Conservation (phyloP, 768 basidiomycete genomes). For the Xerocomus potaroensis region DNA sequence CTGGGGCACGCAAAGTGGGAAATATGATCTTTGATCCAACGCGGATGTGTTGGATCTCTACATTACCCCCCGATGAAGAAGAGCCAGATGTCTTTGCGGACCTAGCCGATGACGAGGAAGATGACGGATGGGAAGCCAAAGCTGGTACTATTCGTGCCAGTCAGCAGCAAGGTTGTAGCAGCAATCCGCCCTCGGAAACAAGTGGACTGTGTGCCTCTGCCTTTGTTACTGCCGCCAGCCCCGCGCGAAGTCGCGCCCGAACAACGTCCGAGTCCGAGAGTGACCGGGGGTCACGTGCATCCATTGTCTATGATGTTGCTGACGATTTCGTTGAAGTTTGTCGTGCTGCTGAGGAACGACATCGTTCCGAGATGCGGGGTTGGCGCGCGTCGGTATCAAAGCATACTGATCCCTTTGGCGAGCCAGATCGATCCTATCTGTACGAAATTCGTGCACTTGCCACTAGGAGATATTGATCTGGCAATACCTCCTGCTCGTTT, state of each 20-base stretch:
- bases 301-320: conserved; percentile 73
- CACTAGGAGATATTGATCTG: conserved; percentile 69
- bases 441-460: conserved; percentile 84
- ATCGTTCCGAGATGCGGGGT: conserved; percentile 78
- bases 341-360: conserved; percentile 74
- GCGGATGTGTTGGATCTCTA: conserved; percentile 94
- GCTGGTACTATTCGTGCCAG: conserved; percentile 77
- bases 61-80: conserved; percentile 79
- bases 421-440: conserved; percentile 60
- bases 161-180: conserved; percentile 37
- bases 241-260: conserved; percentile 57
- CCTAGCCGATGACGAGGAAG: conserved; percentile 86
- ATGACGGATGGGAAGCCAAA: conserved; percentile 64
- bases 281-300: conserved; percentile 70
- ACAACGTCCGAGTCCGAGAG: conserved; percentile 74
- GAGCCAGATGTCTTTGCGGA: conserved; percentile 96
- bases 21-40: conserved; percentile 97
- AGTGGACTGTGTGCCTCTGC: conserved; percentile 24
- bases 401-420: conserved; percentile 23
- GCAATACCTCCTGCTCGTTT: neutral
- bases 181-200: conserved; percentile 25
- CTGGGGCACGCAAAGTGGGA: conserved; percentile 86
- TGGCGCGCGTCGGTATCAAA: conserved; percentile 46
- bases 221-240: conserved; percentile 48
- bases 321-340: conserved; percentile 71